These are phyloP conservation scores for Tremella yokohamensis DNA, from an alignment of 768 basidiomycete species.

Conservation along the genomic window DNA sequence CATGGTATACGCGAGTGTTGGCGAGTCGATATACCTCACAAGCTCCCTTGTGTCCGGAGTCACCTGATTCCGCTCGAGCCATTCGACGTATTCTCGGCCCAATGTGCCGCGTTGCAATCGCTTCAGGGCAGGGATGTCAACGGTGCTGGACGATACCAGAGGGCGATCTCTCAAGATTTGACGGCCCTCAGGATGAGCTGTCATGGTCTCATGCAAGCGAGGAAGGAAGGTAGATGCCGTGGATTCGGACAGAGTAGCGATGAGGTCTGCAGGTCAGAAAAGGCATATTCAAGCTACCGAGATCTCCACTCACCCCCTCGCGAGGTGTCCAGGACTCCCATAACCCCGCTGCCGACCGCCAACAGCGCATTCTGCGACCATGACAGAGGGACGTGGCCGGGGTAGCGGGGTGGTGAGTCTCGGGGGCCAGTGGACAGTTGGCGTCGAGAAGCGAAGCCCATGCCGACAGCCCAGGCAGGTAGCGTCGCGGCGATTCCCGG, in stretches of 20 bases:
- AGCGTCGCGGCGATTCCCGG: no score
- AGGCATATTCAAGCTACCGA: neutral
- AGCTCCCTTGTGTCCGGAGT: slow-evolving; percentile 91
- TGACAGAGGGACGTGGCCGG: slow-evolving; percentile 63
- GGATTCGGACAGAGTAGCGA: slow-evolving; percentile 89
- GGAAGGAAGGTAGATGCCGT: slow-evolving; percentile 78
- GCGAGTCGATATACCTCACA: slow-evolving; percentile 89
- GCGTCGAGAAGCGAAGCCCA: neutral
- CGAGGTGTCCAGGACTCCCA: slow-evolving; percentile 69
- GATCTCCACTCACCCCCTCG: slow-evolving; percentile 66
- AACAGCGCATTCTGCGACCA: slow-evolving; percentile 79
- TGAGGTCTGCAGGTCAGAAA: slow-evolving; percentile 65
- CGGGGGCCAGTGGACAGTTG: neutral
- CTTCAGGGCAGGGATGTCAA: slow-evolving; percentile 67
- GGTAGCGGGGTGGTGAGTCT: slow-evolving; percentile 26
- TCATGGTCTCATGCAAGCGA: slow-evolving; percentile 70
- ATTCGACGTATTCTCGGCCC: slow-evolving; percentile 79
- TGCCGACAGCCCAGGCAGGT: neutral
- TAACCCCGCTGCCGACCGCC: slow-evolving; percentile 76
- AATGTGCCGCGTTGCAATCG: slow-evolving; percentile 73
- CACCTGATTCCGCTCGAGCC: slow-evolving; percentile 81
- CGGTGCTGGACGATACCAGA: slow-evolving; percentile 68
- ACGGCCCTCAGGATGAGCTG: slow-evolving; percentile 74
- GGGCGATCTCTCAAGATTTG: slow-evolving; percentile 79
- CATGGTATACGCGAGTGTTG: slow-evolving; percentile 95